phyloP scores from a whole-genome alignment of 306 rosid genomes.

The Pterocarpus macrocarpus region DNA sequence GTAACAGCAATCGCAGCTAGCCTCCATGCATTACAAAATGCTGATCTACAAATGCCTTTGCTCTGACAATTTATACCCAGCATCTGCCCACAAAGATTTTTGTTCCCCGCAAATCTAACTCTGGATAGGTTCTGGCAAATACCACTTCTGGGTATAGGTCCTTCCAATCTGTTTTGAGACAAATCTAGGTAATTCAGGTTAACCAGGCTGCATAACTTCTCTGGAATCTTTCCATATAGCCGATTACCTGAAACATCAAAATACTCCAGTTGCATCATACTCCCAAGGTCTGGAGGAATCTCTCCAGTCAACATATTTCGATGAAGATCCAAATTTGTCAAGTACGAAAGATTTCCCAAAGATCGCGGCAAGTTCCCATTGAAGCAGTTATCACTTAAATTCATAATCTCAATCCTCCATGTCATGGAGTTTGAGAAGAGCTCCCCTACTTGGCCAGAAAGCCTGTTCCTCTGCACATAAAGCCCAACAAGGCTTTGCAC shows the following conservation, averaged over 20 bases:
- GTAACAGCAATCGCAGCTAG: constrained; percentile 70
- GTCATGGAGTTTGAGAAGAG: constrained; percentile 71
- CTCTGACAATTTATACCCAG: constrained; percentile 65
- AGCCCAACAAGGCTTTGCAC: constrained; percentile 79
- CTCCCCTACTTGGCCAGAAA: constrained; percentile 65
- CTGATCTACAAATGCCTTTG: constrained; percentile 62
- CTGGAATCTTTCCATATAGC: constrained; percentile 82
- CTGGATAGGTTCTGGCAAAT: constrained; percentile 79
- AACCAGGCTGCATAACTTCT: constrained; percentile 71
- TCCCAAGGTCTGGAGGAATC: constrained; percentile 88
- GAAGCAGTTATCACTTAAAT: constrained; percentile 75
- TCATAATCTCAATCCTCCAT: constrained; percentile 94
- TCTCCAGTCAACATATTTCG: constrained; percentile 69
- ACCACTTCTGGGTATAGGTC: constrained; percentile 84
- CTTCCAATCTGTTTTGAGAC: constrained; percentile 80
- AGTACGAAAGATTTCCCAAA: constrained; percentile 81
- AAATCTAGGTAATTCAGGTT: constrained; percentile 74
- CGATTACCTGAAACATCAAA: constrained; percentile 79
- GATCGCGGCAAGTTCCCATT: constrained; percentile 73
- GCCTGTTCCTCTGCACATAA: constrained; percentile 82
- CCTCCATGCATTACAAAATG: constrained; percentile 65
- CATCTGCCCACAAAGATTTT: constrained; percentile 74
- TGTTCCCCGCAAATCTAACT: constrained; percentile 67
- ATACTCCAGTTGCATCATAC: constrained; percentile 78
- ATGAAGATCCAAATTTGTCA: constrained; percentile 87